A percentile compares a stretch with the other conserved stretches of the same genome.
These are phyloP conservation scores for Amphicarpaea edgeworthii DNA, from an alignment of 306 rosid species.

Conservation along the genomic window DNA sequence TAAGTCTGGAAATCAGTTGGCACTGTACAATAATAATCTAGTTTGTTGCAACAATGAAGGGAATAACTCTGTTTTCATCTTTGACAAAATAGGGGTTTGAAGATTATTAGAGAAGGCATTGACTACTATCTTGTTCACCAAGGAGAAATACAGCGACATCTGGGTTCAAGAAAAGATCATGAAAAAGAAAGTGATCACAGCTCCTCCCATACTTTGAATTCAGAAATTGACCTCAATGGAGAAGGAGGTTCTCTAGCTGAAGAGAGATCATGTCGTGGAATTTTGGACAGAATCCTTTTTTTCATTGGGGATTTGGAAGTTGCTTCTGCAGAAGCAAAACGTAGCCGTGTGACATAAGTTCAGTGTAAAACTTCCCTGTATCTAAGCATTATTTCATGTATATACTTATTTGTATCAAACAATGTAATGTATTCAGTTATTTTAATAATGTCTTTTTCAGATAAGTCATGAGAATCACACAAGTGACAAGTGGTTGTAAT, in stretches of 20 bases:
- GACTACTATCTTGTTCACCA: slow-evolving; percentile 82
- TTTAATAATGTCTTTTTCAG: slow-evolving; percentile 16
- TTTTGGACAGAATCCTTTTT: slow-evolving; percentile 76
- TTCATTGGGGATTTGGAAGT: slow-evolving; percentile 86
- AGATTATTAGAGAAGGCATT: slow-evolving; percentile 72
- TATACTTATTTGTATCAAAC: slow-evolving; percentile 15
- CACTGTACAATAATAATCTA: neutral
- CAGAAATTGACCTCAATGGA: slow-evolving; percentile 43
- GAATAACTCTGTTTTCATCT: slow-evolving; percentile 17
- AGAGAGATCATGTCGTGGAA: slow-evolving; percentile 62
- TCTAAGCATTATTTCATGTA: slow-evolving; percentile 42
- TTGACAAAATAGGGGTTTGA: slow-evolving; percentile 65
- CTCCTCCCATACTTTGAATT: slow-evolving; percentile 35
- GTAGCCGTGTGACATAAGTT: slow-evolving; percentile 52
- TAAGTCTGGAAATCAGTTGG: neutral
- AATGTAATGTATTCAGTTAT: slow-evolving; percentile 30
- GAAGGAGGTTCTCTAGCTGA: slow-evolving; percentile 53
- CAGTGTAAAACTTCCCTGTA: slow-evolving; percentile 38
- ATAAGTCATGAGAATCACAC: neutral
- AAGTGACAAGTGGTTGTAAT: slow-evolving; percentile 11
- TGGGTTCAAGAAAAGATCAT: slow-evolving; percentile 65
- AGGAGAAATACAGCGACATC: slow-evolving; percentile 71
- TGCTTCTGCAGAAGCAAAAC: slow-evolving; percentile 74
- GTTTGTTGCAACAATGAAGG: slow-evolving; percentile 4
- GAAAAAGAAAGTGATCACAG: slow-evolving; percentile 38